phyloP scores from a whole-genome alignment of 2,329 filamentous ascomycete species.

The Calonectria pteridis region DNA sequence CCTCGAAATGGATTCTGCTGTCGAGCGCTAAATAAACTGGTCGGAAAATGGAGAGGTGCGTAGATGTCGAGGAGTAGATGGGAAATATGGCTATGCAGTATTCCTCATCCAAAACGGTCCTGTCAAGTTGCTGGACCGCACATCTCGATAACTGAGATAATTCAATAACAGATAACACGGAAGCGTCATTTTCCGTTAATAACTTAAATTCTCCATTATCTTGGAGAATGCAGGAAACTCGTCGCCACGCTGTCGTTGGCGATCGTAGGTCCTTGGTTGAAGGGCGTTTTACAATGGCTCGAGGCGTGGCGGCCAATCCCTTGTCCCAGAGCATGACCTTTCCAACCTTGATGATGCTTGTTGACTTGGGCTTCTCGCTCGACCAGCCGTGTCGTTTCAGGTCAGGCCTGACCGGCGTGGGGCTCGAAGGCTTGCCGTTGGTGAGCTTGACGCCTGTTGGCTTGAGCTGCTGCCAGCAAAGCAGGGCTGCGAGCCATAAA shows the following conservation, averaged over 20 bases:
- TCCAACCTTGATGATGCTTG: constrained; percentile 94
- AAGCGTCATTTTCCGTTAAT: constrained; percentile 86
- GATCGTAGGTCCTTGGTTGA: constrained; percentile 69
- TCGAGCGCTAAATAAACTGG: constrained; percentile 92
- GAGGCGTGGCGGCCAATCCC: constrained; percentile 67
- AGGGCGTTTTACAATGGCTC: constrained; percentile 67
- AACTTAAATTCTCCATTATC: constrained; percentile 96
- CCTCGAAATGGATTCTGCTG: constrained; percentile 90
- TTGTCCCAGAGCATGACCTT: constrained; percentile 94
- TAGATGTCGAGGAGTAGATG: constrained; percentile 84
- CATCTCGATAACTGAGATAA: constrained; percentile 90
- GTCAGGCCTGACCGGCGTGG: constrained; percentile 55
- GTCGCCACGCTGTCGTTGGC: constrained; percentile 78
- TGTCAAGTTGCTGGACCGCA: constrained; percentile 90
- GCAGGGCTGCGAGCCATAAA: constrained; percentile 82
- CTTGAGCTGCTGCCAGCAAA: constrained; percentile 84
- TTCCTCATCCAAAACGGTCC: constrained; percentile 91
- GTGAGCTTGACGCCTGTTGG: constrained; percentile 68
- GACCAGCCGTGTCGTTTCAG: constrained; percentile 56
- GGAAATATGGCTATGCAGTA: constrained; percentile 97
- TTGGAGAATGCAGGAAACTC: constrained; percentile 91
- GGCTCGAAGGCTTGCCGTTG: constrained; percentile 53
- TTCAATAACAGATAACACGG: constrained; percentile 85
- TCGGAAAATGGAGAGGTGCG: constrained; percentile 80
- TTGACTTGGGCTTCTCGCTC: constrained; percentile 49